phyloP scores from a whole-genome alignment of 2,329 filamentous ascomycete species.

The Xylariales sp. region DNA sequence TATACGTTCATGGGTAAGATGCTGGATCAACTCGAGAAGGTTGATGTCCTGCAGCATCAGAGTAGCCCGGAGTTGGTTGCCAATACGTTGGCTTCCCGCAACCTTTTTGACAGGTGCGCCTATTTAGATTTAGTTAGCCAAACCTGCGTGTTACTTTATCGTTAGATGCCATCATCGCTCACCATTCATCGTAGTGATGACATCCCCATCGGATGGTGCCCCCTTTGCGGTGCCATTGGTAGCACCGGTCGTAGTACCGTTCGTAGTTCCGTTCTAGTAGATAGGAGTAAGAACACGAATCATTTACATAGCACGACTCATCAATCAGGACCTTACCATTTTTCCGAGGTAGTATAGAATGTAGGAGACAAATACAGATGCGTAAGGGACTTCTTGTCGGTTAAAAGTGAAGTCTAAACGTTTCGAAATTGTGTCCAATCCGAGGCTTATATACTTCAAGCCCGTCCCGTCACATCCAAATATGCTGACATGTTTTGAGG shows the following conservation, averaged over 20 bases:
- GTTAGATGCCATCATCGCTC: not conserved
- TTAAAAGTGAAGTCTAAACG: not conserved
- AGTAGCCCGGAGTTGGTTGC: slow-evolving; percentile 30
- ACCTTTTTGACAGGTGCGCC: slow-evolving; percentile 30
- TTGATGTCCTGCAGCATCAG: slow-evolving; percentile 35
- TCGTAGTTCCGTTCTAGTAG: slow-evolving; percentile 14
- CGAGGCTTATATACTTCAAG: not conserved
- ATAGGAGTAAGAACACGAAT: not conserved
- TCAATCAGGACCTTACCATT: slow-evolving; percentile 12
- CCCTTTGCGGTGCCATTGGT: slow-evolving; percentile 7
- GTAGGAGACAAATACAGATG: not conserved
- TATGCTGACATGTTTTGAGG: not conserved
- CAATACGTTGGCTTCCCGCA: slow-evolving; percentile 31
- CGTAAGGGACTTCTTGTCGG: not conserved
- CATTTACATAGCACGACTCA: no score
- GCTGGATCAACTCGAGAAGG: slow-evolving; percentile 40
- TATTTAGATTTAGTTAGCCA: not conserved
- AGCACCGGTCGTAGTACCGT: not conserved
- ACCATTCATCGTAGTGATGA: slow-evolving; percentile 37
- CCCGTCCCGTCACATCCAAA: not conserved
- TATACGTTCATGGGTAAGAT: slow-evolving; percentile 44
- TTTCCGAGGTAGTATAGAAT: not conserved
- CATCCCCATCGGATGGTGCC: not conserved
- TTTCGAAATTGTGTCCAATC: not conserved
- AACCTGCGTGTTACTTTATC: not conserved